These are phyloP conservation scores for Coemansia sp. DNA, from an alignment of 192 early-diverging fungal species.

Conservation along the genomic window DNA sequence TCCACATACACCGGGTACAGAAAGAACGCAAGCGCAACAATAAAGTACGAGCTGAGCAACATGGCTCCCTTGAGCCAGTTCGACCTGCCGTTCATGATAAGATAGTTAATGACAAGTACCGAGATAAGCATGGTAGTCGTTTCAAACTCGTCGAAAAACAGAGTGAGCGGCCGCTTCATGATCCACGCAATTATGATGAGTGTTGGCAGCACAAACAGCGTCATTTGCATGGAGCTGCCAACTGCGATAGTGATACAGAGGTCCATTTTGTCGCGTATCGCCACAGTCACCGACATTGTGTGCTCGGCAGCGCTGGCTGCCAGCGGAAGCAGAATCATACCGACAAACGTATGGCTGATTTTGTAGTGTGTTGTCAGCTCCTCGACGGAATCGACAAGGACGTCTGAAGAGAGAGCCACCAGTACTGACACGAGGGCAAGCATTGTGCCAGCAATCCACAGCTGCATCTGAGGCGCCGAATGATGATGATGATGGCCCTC, in stretches of 20 bases:
- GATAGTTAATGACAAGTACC: conserved; percentile 80
- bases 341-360: conserved; percentile 83
- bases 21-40: conserved; percentile 80
- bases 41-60: conserved; percentile 78
- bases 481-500: conserved; percentile 22
- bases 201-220: conserved; percentile 72
- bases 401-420: conserved; percentile 78
- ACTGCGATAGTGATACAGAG: conserved; percentile 71
- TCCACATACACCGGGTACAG: conserved; percentile 60
- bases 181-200: conserved; percentile 83
- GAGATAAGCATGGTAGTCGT: conserved; percentile 81
- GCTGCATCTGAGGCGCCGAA: conserved; percentile 56
- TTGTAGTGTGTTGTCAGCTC: conserved; percentile 60
- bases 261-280: conserved; percentile 90
- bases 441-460: conserved; percentile 59
- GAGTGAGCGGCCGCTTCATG: conserved; percentile 65
- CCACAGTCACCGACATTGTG: conserved; percentile 79
- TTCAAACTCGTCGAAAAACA: conserved; percentile 85
- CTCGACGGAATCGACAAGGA: conserved; percentile 67
- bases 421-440: conserved; percentile 64
- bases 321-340: conserved; percentile 87
- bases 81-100: conserved; percentile 80
- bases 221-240: conserved; percentile 86
- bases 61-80: conserved; percentile 95
- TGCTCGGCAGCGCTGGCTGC: conserved; percentile 89